Evolutionary conservation across 805 yeast species (phyloP).

Genomic region (Pichia nanzhaoensis): DNA sequence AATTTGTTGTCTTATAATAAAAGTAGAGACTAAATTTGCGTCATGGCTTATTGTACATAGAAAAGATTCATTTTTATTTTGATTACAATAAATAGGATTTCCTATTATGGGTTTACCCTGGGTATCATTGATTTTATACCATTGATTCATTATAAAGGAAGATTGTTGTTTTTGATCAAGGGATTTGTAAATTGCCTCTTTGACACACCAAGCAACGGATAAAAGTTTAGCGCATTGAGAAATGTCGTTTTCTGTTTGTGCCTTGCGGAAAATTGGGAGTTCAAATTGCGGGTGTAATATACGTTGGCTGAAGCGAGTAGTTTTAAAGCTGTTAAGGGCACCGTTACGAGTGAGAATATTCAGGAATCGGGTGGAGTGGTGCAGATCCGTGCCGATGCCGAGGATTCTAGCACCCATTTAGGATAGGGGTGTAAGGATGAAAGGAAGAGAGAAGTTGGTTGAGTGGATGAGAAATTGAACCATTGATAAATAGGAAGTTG

Average conservation of each 20-base stretch:
- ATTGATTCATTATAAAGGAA: constrained; percentile 47
- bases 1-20: constrained; percentile 33
- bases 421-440: too few species aligned
- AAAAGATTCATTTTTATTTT: constrained; percentile 37
- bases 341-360: constrained; percentile 33
- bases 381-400: constrained; percentile 50
- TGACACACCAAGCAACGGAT: constrained; percentile 64
- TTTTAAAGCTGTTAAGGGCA: constrained; percentile 25
- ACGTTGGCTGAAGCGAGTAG: constrained; percentile 36
- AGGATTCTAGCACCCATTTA: too few species aligned
- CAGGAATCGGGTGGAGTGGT: constrained; percentile 40
- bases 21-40: constrained; percentile 49
- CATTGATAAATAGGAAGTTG: too few species aligned
- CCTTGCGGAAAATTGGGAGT: constrained; percentile 29
- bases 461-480: too few species aligned
- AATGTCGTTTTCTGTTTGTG: constrained; percentile 14
- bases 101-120: constrained; percentile 39
- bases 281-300: constrained; percentile 45
- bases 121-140: constrained; percentile 43
- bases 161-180: constrained; percentile 43
- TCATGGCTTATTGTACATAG: constrained; percentile 60
- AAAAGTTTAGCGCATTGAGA: constrained; percentile 31
- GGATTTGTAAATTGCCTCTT: constrained; percentile 68
- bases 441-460: too few species aligned
- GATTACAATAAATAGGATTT: constrained; percentile 23